phyloP scores from a whole-genome alignment of 2,329 filamentous ascomycete genomes.

The Fusarium duplospermum region DNA sequence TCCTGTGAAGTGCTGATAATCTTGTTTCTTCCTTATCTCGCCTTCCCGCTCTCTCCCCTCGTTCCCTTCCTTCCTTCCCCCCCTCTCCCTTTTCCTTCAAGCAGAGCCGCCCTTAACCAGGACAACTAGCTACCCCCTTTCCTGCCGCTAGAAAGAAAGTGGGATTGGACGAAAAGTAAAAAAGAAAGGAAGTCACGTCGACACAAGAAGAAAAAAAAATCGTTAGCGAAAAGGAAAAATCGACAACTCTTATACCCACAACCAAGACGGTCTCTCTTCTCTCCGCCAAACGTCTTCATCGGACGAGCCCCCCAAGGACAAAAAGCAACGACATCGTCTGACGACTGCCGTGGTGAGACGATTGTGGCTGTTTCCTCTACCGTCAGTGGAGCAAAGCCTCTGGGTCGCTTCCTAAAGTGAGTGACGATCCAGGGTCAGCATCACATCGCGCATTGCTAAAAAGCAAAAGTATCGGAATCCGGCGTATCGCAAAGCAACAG shows the following conservation, averaged over 20 bases:
- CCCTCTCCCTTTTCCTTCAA: constrained; percentile 9
- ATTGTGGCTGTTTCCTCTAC: constrained; percentile 36
- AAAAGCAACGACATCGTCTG: constrained; percentile 43
- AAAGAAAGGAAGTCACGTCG: constrained; percentile 22
- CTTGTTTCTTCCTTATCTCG: constrained; percentile 30
- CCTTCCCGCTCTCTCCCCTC: constrained; percentile 19
- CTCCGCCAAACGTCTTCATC: constrained; percentile 31
- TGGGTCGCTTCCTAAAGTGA: constrained; percentile 38
- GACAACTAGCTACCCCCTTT: neutral
- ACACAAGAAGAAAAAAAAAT: neutral
- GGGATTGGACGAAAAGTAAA: constrained; percentile 27
- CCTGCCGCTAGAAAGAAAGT: constrained; percentile 4
- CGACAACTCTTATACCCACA: constrained; percentile 21
- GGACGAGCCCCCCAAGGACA: constrained; percentile 30
- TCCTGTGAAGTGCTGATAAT: constrained; percentile 34
- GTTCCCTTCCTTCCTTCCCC: constrained; percentile 6
- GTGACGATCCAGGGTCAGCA: constrained; percentile 36
- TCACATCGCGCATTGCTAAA: constrained; percentile 43
- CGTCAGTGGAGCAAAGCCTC: constrained; percentile 33
- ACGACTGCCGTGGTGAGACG: constrained; percentile 39
- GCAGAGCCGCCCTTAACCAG: neutral
- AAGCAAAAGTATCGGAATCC: constrained; percentile 41
- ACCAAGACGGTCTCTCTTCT: constrained; percentile 18
- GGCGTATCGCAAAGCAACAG: constrained; percentile 34
- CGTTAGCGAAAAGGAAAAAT: constrained; percentile 28